phyloP scores from a whole-genome alignment of 306 rosid genomes.

The Gleditsia sinensis region DNA sequence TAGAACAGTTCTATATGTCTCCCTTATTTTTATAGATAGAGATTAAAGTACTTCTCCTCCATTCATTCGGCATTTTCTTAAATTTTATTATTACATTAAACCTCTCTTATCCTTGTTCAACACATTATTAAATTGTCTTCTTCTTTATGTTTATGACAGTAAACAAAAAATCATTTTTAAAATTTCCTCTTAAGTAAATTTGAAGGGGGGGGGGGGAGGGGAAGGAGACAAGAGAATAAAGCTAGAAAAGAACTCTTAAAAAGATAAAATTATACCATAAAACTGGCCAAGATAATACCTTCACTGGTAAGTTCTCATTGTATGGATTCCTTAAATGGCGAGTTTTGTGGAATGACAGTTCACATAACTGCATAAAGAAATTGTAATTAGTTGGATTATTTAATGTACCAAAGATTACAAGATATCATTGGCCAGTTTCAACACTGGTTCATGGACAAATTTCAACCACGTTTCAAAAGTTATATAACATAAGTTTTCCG shows the following conservation, averaged over 20 bases:
- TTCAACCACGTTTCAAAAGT: constrained; percentile 5
- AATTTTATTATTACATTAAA: too few relatives aligned
- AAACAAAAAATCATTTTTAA: background rate
- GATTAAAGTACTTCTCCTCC: too few relatives aligned
- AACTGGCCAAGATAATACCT: constrained; percentile 60
- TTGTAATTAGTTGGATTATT: constrained; percentile 38
- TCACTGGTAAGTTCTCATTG: constrained; percentile 98
- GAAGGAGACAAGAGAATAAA: background rate
- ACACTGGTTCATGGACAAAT: constrained; percentile 10
- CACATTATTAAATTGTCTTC: too few relatives aligned
- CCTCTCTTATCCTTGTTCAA: too few relatives aligned
- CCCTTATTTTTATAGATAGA: too few relatives aligned
- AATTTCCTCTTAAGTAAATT: background rate
- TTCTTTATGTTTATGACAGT: too few relatives aligned
- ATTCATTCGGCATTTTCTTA: too few relatives aligned
- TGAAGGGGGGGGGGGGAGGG: background rate
- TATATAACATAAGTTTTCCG: background rate
- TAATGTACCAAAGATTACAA: constrained; percentile 11
- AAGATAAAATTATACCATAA: constrained; percentile 23
- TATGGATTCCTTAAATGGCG: constrained; percentile 97
- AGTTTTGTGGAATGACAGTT: constrained; percentile 95
- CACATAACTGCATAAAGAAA: constrained; percentile 86
- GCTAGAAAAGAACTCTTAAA: constrained; percentile 26
- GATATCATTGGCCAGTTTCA: constrained; percentile 7
- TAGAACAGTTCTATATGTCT: too few relatives aligned